Percentiles rank a stretch among this genome's conserved stretches.
phyloP scores from a whole-genome alignment of 371 early-diverging fungal species.

The Apophysomyces elegans region DNA sequence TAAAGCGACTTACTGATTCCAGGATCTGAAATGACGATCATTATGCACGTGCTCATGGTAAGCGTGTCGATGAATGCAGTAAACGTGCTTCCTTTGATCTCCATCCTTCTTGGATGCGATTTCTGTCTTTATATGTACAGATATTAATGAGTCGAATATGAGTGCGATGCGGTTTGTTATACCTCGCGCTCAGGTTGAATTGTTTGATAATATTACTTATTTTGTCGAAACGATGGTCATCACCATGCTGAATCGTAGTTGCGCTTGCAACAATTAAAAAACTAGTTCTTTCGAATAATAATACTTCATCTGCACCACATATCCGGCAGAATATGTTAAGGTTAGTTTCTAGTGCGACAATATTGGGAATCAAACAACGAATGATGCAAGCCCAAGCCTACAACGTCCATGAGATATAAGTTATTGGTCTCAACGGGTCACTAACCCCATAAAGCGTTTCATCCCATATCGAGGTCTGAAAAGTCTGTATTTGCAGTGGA shows the following conservation, averaged over 20 bases:
- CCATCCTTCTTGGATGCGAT: slow-evolving; percentile 25
- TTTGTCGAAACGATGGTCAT: slow-evolving; percentile 87
- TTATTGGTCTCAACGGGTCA: background rate
- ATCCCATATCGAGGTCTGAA: slow-evolving; percentile 96
- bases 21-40: slow-evolving; percentile 22
- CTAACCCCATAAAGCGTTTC: slow-evolving; percentile 88
- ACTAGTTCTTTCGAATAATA: slow-evolving; percentile 92
- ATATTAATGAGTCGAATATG: background rate
- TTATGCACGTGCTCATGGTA: slow-evolving; percentile 19
- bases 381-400: slow-evolving; percentile 97
- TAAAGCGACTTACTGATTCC: slow-evolving; percentile 21
- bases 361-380: slow-evolving; percentile 93
- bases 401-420: background rate
- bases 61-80: slow-evolving; percentile 24
- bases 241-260: slow-evolving; percentile 58
- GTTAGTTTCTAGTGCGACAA: slow-evolving; percentile 76
- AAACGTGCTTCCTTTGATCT: slow-evolving; percentile 25
- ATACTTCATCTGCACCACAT: slow-evolving; percentile 93
- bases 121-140: slow-evolving; percentile 11
- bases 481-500: slow-evolving; percentile 75
- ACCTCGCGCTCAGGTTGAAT: slow-evolving; percentile 88
- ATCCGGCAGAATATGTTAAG: slow-evolving; percentile 78
- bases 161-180: slow-evolving; percentile 15
- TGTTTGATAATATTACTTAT: slow-evolving; percentile 94
- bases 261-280: slow-evolving; percentile 92